These are phyloP conservation scores for Carex kokanica DNA, from an alignment of 176 grass and related monocot species.

Conservation along the genomic window DNA sequence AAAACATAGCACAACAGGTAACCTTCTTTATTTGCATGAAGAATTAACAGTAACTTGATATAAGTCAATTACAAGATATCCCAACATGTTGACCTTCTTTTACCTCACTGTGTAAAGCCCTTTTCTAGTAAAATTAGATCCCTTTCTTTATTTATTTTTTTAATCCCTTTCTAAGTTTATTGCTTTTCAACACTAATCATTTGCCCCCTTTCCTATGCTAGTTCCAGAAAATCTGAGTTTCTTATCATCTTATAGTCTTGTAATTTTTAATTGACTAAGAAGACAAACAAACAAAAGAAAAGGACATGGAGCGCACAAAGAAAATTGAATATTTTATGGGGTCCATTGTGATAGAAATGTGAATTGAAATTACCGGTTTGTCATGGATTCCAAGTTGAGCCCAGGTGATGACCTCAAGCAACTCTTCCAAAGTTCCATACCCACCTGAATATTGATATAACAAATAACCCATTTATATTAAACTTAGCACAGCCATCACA, in stretches of 20 bases:
- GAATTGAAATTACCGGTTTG: constrained; percentile 44
- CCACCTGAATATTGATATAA: constrained; percentile 38
- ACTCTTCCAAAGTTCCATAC: constrained; percentile 60
- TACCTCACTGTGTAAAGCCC: neutral
- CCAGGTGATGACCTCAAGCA: constrained; percentile 69
- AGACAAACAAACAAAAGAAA: neutral
- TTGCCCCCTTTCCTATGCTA: neutral
- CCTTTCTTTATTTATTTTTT: too few species aligned
- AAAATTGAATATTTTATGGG: neutral
- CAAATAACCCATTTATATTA: neutral
- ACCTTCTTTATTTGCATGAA: neutral
- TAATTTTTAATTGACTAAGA: neutral
- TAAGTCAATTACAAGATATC: neutral
- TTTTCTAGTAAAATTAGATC: neutral
- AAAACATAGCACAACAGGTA: neutral
- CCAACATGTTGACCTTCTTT: neutral
- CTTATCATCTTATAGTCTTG: neutral
- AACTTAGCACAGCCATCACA: constrained; percentile 15
- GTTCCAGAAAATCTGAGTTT: neutral
- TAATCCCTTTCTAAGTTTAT: neutral
- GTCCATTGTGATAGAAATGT: neutral
- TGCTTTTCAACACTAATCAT: neutral
- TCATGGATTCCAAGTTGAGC: constrained; percentile 59
- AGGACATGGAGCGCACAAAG: neutral
- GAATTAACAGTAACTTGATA: neutral